Conservation (phyloP, 2,329 filamentous ascomycete species). For the Trichoderma endophyticum region DNA sequence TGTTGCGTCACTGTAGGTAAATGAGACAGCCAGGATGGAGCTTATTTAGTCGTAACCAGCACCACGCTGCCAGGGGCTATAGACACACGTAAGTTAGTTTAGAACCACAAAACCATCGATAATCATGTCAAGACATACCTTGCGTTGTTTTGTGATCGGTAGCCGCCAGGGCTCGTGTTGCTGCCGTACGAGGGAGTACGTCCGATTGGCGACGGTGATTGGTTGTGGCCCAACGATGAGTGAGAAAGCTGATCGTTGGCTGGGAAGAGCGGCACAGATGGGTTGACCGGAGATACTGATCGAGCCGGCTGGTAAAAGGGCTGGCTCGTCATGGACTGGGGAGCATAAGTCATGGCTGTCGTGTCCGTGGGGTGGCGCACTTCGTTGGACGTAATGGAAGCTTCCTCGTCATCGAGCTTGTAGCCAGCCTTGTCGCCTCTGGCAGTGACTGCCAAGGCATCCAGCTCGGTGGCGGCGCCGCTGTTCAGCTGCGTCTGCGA, state of each 20-base stretch:
- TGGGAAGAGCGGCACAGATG: constrained; percentile 13
- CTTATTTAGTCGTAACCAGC: constrained; percentile 41
- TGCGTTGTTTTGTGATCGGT: constrained; percentile 38
- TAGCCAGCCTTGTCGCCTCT: constrained; percentile 70
- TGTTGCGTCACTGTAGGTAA: constrained; percentile 2
- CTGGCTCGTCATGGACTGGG: constrained; percentile 7
- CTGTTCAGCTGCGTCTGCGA: constrained; percentile 73
- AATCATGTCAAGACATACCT: constrained; percentile 31
- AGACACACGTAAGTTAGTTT: not conserved
- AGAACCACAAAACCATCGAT: not conserved
- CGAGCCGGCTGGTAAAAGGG: not conserved
- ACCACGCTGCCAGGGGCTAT: constrained; percentile 47
- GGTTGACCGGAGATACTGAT: constrained; percentile 10
- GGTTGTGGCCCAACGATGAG: constrained; percentile 9
- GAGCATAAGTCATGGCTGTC: constrained; percentile 7
- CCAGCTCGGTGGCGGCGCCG: constrained; percentile 71
- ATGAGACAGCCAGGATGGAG: not conserved
- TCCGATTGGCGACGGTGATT: constrained; percentile 26
- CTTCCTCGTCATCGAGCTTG: constrained; percentile 43
- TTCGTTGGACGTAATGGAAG: constrained; percentile 38
- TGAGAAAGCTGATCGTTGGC: constrained; percentile 8
- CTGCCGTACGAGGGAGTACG: not conserved
- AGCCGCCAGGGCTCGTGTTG: constrained; percentile 30
- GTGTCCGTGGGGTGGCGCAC: not conserved
- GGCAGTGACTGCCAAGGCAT: constrained; percentile 83